These are phyloP conservation scores for Podila epigama DNA, from an alignment of 192 early-diverging fungal species.

Conservation along the genomic window DNA sequence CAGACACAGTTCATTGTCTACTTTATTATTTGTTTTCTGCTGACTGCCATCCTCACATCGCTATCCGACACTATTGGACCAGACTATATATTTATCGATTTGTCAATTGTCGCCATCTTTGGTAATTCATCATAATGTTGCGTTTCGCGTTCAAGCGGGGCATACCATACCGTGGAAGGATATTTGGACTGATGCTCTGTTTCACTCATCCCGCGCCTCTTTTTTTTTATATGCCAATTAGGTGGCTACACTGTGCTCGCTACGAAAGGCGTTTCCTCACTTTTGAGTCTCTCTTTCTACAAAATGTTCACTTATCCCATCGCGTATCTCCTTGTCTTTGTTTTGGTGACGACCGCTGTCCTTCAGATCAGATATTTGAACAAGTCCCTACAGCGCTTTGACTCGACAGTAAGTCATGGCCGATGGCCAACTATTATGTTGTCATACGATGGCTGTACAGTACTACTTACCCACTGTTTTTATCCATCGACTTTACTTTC, in stretches of 20 bases:
- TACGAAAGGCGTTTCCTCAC: conserved; percentile 73
- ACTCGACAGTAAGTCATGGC: conserved; percentile 58
- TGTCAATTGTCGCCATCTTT: conserved; percentile 71
- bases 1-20: conserved; percentile 64
- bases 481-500: too few relatives aligned
- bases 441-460: too few relatives aligned
- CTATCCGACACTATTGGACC: conserved; percentile 58
- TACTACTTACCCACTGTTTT: too few relatives aligned
- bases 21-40: conserved; percentile 50
- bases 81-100: conserved; percentile 67
- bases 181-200: too few relatives aligned
- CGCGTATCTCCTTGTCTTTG: conserved; percentile 65
- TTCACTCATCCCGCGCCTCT: neutral
- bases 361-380: conserved; percentile 73
- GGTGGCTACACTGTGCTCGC: conserved; percentile 77
- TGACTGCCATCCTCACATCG: conserved; percentile 42
- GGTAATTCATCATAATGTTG: too few relatives aligned
- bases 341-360: conserved; percentile 67
- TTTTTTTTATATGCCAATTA: conserved; percentile 12
- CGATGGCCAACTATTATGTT: too few relatives aligned
- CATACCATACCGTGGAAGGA: too few relatives aligned
- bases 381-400: conserved; percentile 68
- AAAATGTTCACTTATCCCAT: conserved; percentile 71
- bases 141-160: too few relatives aligned
- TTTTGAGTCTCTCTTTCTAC: conserved; percentile 68